A percentile compares a stretch with the other conserved stretches of the same genome.
Evolutionary conservation across 202 grass and related monocot genomes (phyloP).

Genomic region (Elaeis oleifera): DNA sequence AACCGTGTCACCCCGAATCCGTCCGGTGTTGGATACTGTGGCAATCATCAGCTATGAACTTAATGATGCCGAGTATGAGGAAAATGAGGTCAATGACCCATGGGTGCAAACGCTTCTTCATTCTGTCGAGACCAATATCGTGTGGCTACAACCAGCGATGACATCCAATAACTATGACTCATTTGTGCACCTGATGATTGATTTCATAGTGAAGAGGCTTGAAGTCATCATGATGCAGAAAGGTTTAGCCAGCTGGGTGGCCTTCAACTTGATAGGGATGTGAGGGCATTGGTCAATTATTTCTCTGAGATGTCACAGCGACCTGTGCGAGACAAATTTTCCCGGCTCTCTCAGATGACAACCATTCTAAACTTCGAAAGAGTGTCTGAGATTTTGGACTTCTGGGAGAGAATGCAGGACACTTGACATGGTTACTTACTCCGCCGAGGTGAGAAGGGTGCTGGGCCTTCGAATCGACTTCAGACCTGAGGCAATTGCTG

Average conservation of each 20-base stretch:
- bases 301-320: slow-evolving; percentile 89
- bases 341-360: slow-evolving; percentile 80
- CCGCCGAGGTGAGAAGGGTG: slow-evolving; percentile 77
- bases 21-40: slow-evolving; percentile 73
- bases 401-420: slow-evolving; percentile 95
- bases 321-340: slow-evolving; percentile 85
- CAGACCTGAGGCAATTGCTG: slow-evolving; percentile 82
- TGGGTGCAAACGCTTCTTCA: slow-evolving; percentile 92
- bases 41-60: slow-evolving; percentile 80
- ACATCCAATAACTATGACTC: slow-evolving; percentile 88
- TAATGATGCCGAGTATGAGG: slow-evolving; percentile 68
- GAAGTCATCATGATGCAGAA: slow-evolving; percentile 99
- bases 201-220: slow-evolving; percentile 86
- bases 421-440: slow-evolving; percentile 89
- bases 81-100: slow-evolving; percentile 86
- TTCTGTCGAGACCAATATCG: slow-evolving; percentile 57
- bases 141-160: slow-evolving; percentile 78
- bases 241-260: slow-evolving; percentile 88
- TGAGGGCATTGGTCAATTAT: slow-evolving; percentile 81
- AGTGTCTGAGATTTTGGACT: slow-evolving; percentile 91
- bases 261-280: slow-evolving; percentile 82
- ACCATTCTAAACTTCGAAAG: slow-evolving; percentile 92
- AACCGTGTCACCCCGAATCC: slow-evolving; percentile 60
- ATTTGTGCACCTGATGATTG: slow-evolving; percentile 69
- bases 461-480: slow-evolving; percentile 84